A percentile compares a stretch with the other conserved stretches of the same genome.
These are phyloP conservation scores for Ceratocystiopsis brevicomis DNA, from an alignment of 2,329 filamentous ascomycete genomes.

Conservation along the genomic window DNA sequence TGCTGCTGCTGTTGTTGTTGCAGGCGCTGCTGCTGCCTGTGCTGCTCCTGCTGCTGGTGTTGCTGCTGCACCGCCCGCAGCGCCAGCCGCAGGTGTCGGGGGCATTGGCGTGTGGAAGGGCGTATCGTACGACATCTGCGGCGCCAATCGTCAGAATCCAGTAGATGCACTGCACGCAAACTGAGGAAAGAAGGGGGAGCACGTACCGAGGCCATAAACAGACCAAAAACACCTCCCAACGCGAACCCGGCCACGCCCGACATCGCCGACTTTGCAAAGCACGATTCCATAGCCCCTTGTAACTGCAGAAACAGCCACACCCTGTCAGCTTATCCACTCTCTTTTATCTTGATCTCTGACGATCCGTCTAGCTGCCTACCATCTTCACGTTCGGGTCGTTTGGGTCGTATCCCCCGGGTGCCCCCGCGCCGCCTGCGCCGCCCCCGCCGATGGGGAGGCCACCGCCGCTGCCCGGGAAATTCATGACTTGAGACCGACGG, in stretches of 20 bases:
- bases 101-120: constrained; percentile 41
- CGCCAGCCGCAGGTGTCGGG: constrained; percentile 5
- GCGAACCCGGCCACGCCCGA: constrained; percentile 88
- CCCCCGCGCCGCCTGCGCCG: constrained; percentile 9
- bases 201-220: constrained; percentile 88
- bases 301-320: constrained; percentile 33
- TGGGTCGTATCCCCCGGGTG: constrained; percentile 11
- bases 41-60: background rate
- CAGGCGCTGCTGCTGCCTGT: background rate
- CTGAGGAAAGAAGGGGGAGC: too few species aligned
- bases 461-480: constrained; percentile 15
- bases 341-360: background rate
- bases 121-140: constrained; percentile 93
- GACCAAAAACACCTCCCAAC: constrained; percentile 79
- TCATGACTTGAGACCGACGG: constrained; percentile 15
- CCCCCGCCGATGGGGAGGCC: constrained; percentile 1
- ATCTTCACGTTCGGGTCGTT: constrained; percentile 33
- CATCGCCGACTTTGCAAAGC: constrained; percentile 71
- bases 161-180: background rate
- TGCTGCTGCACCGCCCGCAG: background rate
- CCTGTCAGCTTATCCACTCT: background rate
- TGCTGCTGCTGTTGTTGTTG: background rate
- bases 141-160: background rate
- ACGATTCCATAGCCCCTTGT: constrained; percentile 77
- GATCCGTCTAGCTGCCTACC: constrained; percentile 7